A percentile compares a stretch with the other conserved stretches of the same genome.
Conservation (phyloP, 2,329 filamentous ascomycete genomes). For the Calonectria hongkongensis region DNA sequence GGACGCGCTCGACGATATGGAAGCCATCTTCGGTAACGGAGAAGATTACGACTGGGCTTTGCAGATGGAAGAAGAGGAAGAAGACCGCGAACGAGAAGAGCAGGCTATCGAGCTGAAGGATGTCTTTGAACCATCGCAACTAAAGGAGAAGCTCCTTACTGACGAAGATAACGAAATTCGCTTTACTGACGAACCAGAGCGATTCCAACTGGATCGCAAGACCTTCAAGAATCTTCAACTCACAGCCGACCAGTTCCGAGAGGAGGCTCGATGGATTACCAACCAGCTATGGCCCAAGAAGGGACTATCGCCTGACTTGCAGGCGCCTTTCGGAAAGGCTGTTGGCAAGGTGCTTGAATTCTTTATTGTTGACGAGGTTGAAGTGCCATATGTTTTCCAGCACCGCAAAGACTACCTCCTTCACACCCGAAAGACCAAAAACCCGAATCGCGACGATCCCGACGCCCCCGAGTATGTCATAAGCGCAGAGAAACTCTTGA, state of each 20-base stretch:
- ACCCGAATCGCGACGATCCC: slow-evolving; percentile 78
- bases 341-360: slow-evolving; percentile 96
- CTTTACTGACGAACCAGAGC: slow-evolving; percentile 91
- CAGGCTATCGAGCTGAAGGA: slow-evolving; percentile 95
- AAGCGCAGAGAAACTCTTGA: slow-evolving; percentile 89
- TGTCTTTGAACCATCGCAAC: slow-evolving; percentile 96
- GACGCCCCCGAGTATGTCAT: slow-evolving; percentile 84
- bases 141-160: slow-evolving; percentile 94
- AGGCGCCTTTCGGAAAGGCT: slow-evolving; percentile 89
- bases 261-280: slow-evolving; percentile 94
- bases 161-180: slow-evolving; percentile 96
- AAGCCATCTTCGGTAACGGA: slow-evolving; percentile 95
- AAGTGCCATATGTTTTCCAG: slow-evolving; percentile 98
- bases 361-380: slow-evolving; percentile 94
- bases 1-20: slow-evolving; percentile 95
- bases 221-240: slow-evolving; percentile 89
- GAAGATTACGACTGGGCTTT: slow-evolving; percentile 97
- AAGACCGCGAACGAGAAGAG: slow-evolving; percentile 85
- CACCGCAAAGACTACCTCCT: slow-evolving; percentile 99
- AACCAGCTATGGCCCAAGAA: slow-evolving; percentile 94
- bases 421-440: slow-evolving; percentile 83
- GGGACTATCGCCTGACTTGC: slow-evolving; percentile 81
- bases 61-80: slow-evolving; percentile 89
- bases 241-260: slow-evolving; percentile 88
- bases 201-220: slow-evolving; percentile 93